Base-by-base conservation (phyloP, 805 yeast genomes). In the Saturnispora mendoncae region DNA sequence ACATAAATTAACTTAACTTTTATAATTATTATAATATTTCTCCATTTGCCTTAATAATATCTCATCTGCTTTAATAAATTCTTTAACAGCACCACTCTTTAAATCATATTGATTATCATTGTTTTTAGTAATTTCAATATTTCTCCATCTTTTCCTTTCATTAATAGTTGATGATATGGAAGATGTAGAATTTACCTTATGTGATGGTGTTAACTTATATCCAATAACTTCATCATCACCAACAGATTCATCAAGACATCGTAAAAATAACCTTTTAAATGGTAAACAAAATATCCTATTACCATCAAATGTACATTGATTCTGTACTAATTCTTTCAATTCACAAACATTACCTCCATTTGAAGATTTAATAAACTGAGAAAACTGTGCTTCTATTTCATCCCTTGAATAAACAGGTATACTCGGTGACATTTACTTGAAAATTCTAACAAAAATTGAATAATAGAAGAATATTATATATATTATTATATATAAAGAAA, bases 341-440 rank as follows among this genome's bases (percentile, higher is more conserved):
- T 47, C 32, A 38, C 64, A 59, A 35, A 51, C 44, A 7, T 49
- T 46, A 2, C 37, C 41, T 17, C 41, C 38, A 20, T 49, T 42
- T 13, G 9, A 7, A 7, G 26, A 7, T 23, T 23, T 23, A 23
- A n/a, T 17, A 7, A 46, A 36, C n/a, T 49, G 42, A 1, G 60
- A 60, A 37, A 49, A 57, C 29, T 47, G 39, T 17, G 44, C 45
- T 33, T 50, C 50, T 18, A 65, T 55, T 39, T 69, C 74, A 3
- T 60, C 66, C 23, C 59, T 44, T 3, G 61, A 49, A 37, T 66
- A 64, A 2, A 71, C 65, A 0, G 73, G 72, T n/a, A 73, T 60
- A 8, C 72, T 68, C 1, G 76, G 77, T 0, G 76, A 74, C 76
- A 71, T 71, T n/a, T n/a, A n/a, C n/a, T n/a, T n/a, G n/a, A n/a